Conservation (phyloP, 305 asterid species). For the Fraxinus dipetala region DNA sequence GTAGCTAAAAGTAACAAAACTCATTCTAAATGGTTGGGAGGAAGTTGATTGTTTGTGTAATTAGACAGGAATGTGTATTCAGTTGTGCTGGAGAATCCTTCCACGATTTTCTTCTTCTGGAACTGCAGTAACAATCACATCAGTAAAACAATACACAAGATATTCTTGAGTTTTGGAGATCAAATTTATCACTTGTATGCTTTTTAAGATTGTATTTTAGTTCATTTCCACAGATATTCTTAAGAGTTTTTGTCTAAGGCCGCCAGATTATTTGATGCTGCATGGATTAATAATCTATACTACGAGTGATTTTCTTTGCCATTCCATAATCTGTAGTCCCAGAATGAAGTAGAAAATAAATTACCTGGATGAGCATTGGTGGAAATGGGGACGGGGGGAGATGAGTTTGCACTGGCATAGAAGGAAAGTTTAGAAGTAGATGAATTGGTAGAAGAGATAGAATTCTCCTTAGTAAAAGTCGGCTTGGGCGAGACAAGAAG, state of each 20-base stretch:
- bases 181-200: not conserved
- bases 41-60: conserved; percentile 17
- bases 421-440: conserved; percentile 28
- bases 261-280: not conserved
- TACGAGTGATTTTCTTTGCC: not conserved
- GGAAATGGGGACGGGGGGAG: conserved; percentile 50
- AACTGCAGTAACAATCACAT: conserved; percentile 37
- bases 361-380: conserved; percentile 55
- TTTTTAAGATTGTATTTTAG: not conserved
- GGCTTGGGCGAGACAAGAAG: conserved; percentile 18
- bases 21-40: not conserved
- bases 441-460: conserved; percentile 18
- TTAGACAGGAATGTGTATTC: conserved; percentile 33
- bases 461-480: conserved; percentile 11
- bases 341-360: not conserved
- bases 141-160: conserved; percentile 8
- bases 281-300: not conserved
- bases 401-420: conserved; percentile 33
- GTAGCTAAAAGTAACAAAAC: not conserved
- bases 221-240: not conserved
- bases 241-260: not conserved
- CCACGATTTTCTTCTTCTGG: conserved; percentile 67
- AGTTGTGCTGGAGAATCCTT: conserved; percentile 81
- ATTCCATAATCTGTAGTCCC: not conserved
- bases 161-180: not conserved